These are phyloP conservation scores for Umbellularia californica DNA, from an alignment of 164 flowering plant species.

Conservation along the genomic window DNA sequence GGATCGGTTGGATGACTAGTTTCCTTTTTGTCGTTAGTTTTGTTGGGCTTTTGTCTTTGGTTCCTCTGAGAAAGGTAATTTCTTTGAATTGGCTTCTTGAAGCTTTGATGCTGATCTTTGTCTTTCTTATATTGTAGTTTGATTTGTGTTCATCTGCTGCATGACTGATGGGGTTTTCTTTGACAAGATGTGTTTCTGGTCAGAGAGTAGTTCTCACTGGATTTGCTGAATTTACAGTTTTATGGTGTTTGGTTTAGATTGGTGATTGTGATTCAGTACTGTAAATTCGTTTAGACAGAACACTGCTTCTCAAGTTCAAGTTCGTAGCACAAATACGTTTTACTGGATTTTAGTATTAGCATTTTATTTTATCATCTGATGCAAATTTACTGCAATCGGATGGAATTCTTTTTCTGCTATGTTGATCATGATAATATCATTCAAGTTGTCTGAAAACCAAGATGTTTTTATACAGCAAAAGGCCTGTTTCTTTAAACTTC, in stretches of 20 bases:
- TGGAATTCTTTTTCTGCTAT: not conserved
- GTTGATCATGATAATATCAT: not conserved
- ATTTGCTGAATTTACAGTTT: no score
- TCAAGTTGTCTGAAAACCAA: not conserved
- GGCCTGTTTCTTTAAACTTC: not conserved
- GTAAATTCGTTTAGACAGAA: not conserved
- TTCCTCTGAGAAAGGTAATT: conserved; percentile 81
- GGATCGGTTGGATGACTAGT: conserved; percentile 75
- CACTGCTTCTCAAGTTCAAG: not conserved
- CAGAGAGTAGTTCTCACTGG: no score
- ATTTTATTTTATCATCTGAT: not conserved
- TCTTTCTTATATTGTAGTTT: not conserved
- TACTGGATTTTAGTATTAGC: not conserved
- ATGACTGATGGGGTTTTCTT: no score
- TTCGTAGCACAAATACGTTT: not conserved
- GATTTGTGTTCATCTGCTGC: not conserved
- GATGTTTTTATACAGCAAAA: no score
- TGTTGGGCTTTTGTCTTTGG: conserved; percentile 78
- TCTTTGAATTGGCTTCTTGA: not conserved
- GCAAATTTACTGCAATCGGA: not conserved
- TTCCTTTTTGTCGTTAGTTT: conserved; percentile 63
- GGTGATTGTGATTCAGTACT: no score
- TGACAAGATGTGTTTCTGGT: no score
- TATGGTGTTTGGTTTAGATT: no score
- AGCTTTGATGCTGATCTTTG: not conserved